phyloP scores from a whole-genome alignment of 495 filamentous ascomycete genomes.

The Hypoxylon fragiforme region DNA sequence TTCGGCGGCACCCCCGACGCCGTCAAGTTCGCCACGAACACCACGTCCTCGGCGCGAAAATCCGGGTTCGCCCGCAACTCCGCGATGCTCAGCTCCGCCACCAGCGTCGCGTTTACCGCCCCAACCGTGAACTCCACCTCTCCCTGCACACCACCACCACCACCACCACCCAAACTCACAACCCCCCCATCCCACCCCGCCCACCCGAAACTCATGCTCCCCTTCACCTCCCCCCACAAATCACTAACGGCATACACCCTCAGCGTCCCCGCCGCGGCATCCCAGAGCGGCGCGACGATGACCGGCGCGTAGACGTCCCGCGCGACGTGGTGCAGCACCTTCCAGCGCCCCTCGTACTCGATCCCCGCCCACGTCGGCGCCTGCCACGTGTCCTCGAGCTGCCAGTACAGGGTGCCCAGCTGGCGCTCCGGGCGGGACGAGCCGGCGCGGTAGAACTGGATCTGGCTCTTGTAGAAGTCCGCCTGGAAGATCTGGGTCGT shows the following conservation, averaged over 20 bases:
- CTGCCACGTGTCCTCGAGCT: slow-evolving; percentile 72
- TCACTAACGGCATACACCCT: slow-evolving; percentile 64
- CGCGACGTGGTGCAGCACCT: slow-evolving; percentile 63
- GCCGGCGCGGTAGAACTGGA: slow-evolving; percentile 67
- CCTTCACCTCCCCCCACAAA: slow-evolving; percentile 48
- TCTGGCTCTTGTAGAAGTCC: slow-evolving; percentile 65
- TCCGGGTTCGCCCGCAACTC: slow-evolving; percentile 9
- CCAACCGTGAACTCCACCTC: slow-evolving; percentile 56
- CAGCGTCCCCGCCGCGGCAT: slow-evolving; percentile 56
- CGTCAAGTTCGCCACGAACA: slow-evolving; percentile 60
- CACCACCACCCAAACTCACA: too few species aligned
- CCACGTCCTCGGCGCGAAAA: slow-evolving; percentile 46
- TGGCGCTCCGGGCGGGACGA: slow-evolving; percentile 63
- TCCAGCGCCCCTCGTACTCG: slow-evolving; percentile 68
- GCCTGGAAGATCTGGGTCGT: slow-evolving; percentile 71
- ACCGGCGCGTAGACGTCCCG: slow-evolving; percentile 64
- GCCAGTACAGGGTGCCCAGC: slow-evolving; percentile 69
- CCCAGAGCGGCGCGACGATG: slow-evolving; percentile 65
- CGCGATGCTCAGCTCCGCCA: slow-evolving; percentile 49
- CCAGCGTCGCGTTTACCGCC: slow-evolving; percentile 61
- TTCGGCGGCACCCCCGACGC: slow-evolving; percentile 60
- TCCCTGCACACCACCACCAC: not conserved
- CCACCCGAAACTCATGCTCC: slow-evolving; percentile 35
- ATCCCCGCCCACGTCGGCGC: slow-evolving; percentile 69
- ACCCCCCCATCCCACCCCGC: slow-evolving; percentile 33